Evolutionary conservation across 176 grass and related monocot genomes (phyloP).

Genomic region (Raddia distichophylla): DNA sequence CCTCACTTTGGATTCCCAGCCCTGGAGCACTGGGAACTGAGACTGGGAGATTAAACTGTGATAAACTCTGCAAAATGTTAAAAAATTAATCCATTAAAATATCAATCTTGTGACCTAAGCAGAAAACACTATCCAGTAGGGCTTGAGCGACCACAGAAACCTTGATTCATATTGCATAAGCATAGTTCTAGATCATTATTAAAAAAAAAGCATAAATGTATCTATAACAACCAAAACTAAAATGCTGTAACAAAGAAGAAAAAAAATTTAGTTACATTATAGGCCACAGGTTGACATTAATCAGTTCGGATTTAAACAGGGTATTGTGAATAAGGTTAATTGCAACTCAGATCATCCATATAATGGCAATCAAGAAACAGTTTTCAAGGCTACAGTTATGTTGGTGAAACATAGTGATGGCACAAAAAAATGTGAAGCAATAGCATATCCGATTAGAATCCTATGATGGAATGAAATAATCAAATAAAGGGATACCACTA

Average conservation of each 20-base stretch:
- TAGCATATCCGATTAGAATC: constrained; percentile 34
- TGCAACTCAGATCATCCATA: constrained; percentile 9
- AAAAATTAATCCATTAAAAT: constrained; percentile 33
- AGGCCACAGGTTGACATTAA: neutral
- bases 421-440: constrained; percentile 31
- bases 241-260: constrained; percentile 23
- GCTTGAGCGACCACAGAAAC: constrained; percentile 14
- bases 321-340: constrained; percentile 5
- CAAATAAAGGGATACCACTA: constrained; percentile 14
- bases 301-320: constrained; percentile 7
- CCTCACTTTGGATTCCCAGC: constrained; percentile 62
- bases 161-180: constrained; percentile 27
- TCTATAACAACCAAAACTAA: constrained; percentile 26
- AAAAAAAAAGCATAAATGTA: constrained; percentile 11
- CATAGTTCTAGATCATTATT: constrained; percentile 13
- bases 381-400: constrained; percentile 24
- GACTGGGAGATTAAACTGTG: constrained; percentile 89
- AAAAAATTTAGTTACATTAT: constrained; percentile 32
- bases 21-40: constrained; percentile 61
- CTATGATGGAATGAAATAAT: neutral
- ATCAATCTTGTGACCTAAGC: constrained; percentile 23
- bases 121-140: constrained; percentile 30
- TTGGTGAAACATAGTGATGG: neutral
- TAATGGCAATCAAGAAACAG: constrained; percentile 34
- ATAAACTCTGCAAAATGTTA: constrained; percentile 79